These are phyloP conservation scores for Petasospora rhodanensis DNA, from an alignment of 1,139 yeast species.

Conservation along the genomic window DNA sequence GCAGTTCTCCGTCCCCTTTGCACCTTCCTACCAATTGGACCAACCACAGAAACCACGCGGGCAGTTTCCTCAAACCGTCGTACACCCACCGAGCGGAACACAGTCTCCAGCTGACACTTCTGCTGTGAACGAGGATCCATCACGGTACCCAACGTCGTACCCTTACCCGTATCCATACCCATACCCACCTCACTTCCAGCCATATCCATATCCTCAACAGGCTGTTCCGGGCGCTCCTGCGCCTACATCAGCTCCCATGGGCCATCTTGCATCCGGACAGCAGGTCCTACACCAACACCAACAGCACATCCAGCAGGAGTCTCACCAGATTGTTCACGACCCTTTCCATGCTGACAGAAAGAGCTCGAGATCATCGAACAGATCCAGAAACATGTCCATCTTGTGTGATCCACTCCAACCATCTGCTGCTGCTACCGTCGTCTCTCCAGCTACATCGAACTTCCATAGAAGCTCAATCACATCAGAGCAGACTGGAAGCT, in stretches of 20 bases:
- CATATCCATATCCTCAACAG: slow-evolving; percentile 7
- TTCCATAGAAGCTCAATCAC: slow-evolving; percentile 7
- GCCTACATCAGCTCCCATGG: slow-evolving; percentile 1
- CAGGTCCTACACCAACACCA: slow-evolving; percentile 1
- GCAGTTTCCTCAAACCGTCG: slow-evolving; percentile 12
- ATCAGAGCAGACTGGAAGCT: slow-evolving; percentile 6
- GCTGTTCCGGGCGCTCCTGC: too few relatives aligned
- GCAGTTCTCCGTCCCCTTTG: slow-evolving; percentile 19
- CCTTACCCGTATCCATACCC: slow-evolving; percentile 23
- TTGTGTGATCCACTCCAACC: slow-evolving; percentile 34
- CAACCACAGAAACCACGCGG: slow-evolving; percentile 13
- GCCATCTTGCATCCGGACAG: slow-evolving; percentile 1
- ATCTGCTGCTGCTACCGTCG: slow-evolving; percentile 15
- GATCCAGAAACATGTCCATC: slow-evolving; percentile 30
- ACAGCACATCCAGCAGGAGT: slow-evolving; percentile 5
- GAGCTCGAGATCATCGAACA: slow-evolving; percentile 25
- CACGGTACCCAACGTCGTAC: slow-evolving; percentile 6
- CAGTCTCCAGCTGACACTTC: slow-evolving; percentile 13
- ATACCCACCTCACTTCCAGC: slow-evolving; percentile 16
- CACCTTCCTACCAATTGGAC: slow-evolving; percentile 23
- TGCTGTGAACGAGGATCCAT: slow-evolving; percentile 10
- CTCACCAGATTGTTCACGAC: slow-evolving; percentile 24
- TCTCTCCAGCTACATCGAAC: slow-evolving; percentile 14
- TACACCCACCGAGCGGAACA: slow-evolving; percentile 4
- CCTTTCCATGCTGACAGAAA: slow-evolving; percentile 27